Evolutionary conservation across 495 filamentous ascomycete genomes (phyloP), one percentile per base, ranked within the genome.

Genomic region (Pyrenula aspistea): DNA sequence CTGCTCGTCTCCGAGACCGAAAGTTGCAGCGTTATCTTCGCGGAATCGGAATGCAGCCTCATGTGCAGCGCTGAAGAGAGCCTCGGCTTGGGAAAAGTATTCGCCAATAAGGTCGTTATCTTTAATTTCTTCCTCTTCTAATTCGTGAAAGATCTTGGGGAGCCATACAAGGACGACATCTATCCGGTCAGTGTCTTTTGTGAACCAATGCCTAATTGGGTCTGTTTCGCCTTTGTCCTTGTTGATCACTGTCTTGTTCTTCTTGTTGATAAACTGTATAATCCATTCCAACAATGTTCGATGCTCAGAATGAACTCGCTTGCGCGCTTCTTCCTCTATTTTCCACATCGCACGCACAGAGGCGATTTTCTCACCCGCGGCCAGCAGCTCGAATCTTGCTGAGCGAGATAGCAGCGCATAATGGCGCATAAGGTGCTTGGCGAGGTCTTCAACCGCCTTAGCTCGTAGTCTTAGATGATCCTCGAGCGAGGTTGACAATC

Each of bases 281-380:
- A 90, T 77, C 57, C 87, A 82, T 12, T 79, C 71, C 15, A 93
- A 74, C 31, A 88, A 74, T n/a, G 69, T 74, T 24, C 72, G 78
- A 59, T 77, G 77, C 42, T 79, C 73, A 12, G 70, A 65, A 2
- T 60, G 59, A 42, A 69, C 72, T 19, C 70, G 65, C 19, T 70
- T 71, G 11, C 80, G 68, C 53, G 77, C 78, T 3, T 76, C 62
- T 59, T 93, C 84, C 62, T 93, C 85, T 25, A 77, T 69, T 56
- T 82, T 80, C 91, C 91, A 97, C 58, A 97, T 77, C 36, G 81
- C 77, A 50, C 78, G 79, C n/a, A 91, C 92, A 25, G 90, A 87
- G 47, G 84, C 83, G 61, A 96, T 79, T 66, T 90, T 96, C 65
- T 97, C 93, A 0, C 91, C 91, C 62, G 87, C 83, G 79, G 84